phyloP scores from a whole-genome alignment of 148 eudicot species.

The Spergularia bocconei region DNA sequence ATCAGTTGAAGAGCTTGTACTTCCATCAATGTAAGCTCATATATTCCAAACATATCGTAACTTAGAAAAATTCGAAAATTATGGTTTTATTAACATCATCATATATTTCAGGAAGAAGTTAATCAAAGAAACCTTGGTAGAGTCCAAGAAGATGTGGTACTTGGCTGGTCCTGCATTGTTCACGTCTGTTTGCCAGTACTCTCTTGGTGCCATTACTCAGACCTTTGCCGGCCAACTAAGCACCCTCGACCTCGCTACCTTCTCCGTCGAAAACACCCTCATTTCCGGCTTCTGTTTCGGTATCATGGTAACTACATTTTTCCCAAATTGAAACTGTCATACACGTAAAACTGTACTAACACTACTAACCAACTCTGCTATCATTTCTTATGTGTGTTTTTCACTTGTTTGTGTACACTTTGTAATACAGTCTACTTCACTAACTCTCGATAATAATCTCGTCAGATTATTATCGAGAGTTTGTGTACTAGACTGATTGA shows the following conservation, averaged over 20 bases:
- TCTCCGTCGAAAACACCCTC: conserved; percentile 50
- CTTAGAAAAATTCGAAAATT: neutral
- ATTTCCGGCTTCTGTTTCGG: conserved; percentile 52
- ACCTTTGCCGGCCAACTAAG: conserved; percentile 46
- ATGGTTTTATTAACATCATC: neutral
- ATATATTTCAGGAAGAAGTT: conserved; percentile 1
- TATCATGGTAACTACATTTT: conserved; percentile 35
- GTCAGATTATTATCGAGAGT: too few relatives aligned
- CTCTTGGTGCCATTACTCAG: conserved; percentile 53
- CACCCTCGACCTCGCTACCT: conserved; percentile 48
- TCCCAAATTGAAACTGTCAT: neutral
- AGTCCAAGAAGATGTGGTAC: conserved; percentile 46
- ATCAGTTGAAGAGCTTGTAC: neutral
- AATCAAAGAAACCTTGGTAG: conserved; percentile 11
- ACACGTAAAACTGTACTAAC: neutral
- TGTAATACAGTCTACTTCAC: too few relatives aligned
- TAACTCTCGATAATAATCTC: too few relatives aligned
- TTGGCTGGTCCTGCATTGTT: conserved; percentile 48
- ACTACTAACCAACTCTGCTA: neutral
- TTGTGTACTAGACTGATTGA: too few relatives aligned
- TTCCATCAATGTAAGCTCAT: neutral
- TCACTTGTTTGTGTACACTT: too few relatives aligned
- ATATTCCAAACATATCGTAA: too few relatives aligned
- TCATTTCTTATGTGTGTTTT: too few relatives aligned
- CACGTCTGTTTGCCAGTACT: conserved; percentile 49